phyloP scores from a whole-genome alignment of 768 basidiomycete genomes.

The Pulveroboletus ravenelii region DNA sequence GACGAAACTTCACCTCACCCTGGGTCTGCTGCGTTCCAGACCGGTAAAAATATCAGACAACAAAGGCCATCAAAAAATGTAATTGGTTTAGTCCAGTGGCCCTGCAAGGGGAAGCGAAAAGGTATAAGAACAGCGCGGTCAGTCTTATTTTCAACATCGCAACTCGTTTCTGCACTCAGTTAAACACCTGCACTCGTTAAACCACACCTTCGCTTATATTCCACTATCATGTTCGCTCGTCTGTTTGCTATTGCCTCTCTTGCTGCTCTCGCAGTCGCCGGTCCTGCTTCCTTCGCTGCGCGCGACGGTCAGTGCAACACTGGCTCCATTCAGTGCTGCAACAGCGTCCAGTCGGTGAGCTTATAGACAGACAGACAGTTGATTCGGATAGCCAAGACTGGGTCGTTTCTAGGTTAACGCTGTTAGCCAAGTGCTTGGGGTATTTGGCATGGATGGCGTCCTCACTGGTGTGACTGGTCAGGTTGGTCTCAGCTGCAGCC shows the following conservation, averaged over 20 bases:
- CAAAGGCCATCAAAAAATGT: not conserved
- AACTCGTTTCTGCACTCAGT: not conserved
- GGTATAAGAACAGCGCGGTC: not conserved
- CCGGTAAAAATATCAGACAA: not conserved
- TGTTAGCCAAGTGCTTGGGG: not conserved
- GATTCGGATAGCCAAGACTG: not conserved
- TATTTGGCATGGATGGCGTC: not conserved
- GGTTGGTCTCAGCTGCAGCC: slow-evolving; percentile 2
- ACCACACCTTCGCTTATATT: not conserved
- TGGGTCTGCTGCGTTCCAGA: slow-evolving; percentile 4
- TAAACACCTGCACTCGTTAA: slow-evolving; percentile 7
- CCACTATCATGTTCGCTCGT: slow-evolving; percentile 16
- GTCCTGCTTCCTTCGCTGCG: not conserved
- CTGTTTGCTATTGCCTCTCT: slow-evolving; percentile 14
- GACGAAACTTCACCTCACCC: slow-evolving; percentile 6
- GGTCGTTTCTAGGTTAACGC: not conserved
- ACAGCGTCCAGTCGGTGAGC: slow-evolving; percentile 4
- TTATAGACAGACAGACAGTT: rapidly evolving
- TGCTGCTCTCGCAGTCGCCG: slow-evolving; percentile 13
- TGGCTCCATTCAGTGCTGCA: slow-evolving; percentile 13
- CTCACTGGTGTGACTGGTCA: slow-evolving; percentile 1
- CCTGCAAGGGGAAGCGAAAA: not conserved
- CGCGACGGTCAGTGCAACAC: slow-evolving; percentile 9
- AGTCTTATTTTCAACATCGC: not conserved
- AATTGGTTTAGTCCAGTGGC: not conserved